Conservation (phyloP, 2,329 filamentous ascomycete genomes). For the Ophiostoma himal-ulmi region DNA sequence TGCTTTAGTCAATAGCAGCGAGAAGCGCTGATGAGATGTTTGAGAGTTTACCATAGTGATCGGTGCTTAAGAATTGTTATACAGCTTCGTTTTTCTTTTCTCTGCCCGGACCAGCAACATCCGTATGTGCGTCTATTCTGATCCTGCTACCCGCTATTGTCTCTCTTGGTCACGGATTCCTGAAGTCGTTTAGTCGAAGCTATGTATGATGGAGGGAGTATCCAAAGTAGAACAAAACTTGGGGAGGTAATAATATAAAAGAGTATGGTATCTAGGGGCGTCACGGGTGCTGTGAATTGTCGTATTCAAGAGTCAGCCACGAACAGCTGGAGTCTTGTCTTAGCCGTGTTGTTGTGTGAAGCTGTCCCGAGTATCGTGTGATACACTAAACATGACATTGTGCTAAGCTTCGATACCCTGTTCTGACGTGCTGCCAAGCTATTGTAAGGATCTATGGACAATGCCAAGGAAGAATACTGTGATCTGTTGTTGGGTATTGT, state of each 20-base stretch:
- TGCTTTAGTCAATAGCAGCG: conserved; percentile 13
- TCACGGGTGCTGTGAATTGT: neutral
- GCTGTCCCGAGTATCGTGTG: neutral
- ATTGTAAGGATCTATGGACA: too few relatives aligned
- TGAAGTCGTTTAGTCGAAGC: neutral
- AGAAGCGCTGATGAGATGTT: conserved; percentile 19
- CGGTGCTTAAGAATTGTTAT: conserved; percentile 19
- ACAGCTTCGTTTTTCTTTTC: neutral
- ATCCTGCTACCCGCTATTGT: conserved; percentile 8
- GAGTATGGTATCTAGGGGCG: conserved; percentile 6
- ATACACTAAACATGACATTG: neutral
- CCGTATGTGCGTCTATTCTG: conserved; percentile 15
- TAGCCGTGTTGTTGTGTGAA: neutral
- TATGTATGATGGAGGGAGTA: neutral
- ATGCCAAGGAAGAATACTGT: too few relatives aligned
- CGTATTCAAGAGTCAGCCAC: neutral
- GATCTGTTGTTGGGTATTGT: too few relatives aligned
- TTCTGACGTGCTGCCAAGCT: neutral
- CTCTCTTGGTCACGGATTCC: conserved; percentile 14
- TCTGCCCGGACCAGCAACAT: conserved; percentile 14
- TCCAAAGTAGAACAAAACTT: conserved; percentile 15
- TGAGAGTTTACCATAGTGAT: conserved; percentile 16
- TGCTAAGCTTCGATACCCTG: neutral
- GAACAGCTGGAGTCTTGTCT: neutral
- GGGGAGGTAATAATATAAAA: conserved; percentile 20